A percentile compares a stretch with the other conserved stretches of the same genome.
Evolutionary conservation across 345 rosid species (phyloP).

Genomic region (Ricinus communis): DNA sequence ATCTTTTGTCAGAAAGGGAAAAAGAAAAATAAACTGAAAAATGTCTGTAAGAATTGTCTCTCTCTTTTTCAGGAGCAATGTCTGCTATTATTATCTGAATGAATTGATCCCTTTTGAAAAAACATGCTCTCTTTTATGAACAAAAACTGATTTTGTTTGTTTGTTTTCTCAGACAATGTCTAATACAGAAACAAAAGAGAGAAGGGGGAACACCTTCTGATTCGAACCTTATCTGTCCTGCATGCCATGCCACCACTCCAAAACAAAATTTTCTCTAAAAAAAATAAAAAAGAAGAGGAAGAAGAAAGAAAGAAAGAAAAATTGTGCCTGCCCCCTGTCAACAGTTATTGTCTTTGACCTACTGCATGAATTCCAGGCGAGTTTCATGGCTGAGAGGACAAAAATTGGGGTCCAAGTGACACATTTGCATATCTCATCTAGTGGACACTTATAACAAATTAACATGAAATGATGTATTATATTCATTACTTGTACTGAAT

Average conservation of each 20-base stretch:
- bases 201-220: constrained; percentile 42
- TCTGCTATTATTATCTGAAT: constrained; percentile 33
- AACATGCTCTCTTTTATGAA: constrained; percentile 9
- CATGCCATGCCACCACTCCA: constrained; percentile 41
- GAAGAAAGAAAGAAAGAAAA: too few species aligned
- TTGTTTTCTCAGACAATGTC: constrained; percentile 35
- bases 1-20: constrained; percentile 5
- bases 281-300: too few species aligned
- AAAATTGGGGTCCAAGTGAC: constrained; percentile 31
- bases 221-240: constrained; percentile 43
- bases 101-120: constrained; percentile 2
- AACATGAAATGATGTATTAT: too few species aligned
- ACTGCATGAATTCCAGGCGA: constrained; percentile 34
- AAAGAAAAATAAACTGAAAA: background rate
- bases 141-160: constrained; percentile 36
- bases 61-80: constrained; percentile 20
- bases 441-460: too few species aligned
- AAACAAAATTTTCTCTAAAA: constrained; percentile 21
- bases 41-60: constrained; percentile 22
- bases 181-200: background rate
- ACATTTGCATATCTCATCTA: background rate
- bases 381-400: constrained; percentile 35
- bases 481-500: too few species aligned
- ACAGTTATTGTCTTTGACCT: constrained; percentile 27
- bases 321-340: constrained; percentile 17